Evolutionary conservation across 345 rosid genomes (phyloP), one percentile per base, ranked within the genome.

Genomic region (Salix purpurea): DNA sequence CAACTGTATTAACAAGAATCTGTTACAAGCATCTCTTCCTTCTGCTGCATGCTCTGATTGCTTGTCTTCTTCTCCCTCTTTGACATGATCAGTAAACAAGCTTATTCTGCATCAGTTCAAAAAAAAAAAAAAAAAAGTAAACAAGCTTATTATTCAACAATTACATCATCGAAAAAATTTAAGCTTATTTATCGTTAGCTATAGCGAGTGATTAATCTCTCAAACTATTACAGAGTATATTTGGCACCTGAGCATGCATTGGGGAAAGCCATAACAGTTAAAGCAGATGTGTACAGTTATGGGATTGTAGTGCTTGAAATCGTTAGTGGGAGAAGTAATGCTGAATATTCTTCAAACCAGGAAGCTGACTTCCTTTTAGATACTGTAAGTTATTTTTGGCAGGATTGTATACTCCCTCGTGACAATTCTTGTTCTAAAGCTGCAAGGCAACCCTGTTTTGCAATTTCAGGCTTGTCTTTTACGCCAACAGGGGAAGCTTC

Each of bases 261-360:
- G 54, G 58, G 56, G 23, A 56, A 37, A 69, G 14, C 56, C 58
- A 23, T 74, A 32, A 34, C 78, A 26, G 82, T 34, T 16, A 74
- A 74, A 65, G 74, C 54, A 32, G 82, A 79, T 69, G 75, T 79
- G 37, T 79, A 61, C 7, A 69, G 82, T 60, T 79, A n/a, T 21
- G 78, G 82, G 67, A 60, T 74, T 9, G 66, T 79, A 19, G n/a
- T 70, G 48, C 75, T 79, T 7, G 82, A 79, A 74, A 70, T 79
- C 48, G 52, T 79, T 34, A 74, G 82, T 19, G 75, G 82, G 44
- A 64, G 61, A 72, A 39, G 19, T 7, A 19, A 16, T 69, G 26
- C 64, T 7, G 12, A 46, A 11, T 32, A 34, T 79, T 21, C 32
- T 14, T 5, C 42, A 23, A 65, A 79, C 16, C 65, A 14, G 3